Percentiles rank a stretch among this genome's conserved stretches.
Evolutionary conservation across 176 grass and related monocot genomes (phyloP).

Genomic region (Avena eriantha): DNA sequence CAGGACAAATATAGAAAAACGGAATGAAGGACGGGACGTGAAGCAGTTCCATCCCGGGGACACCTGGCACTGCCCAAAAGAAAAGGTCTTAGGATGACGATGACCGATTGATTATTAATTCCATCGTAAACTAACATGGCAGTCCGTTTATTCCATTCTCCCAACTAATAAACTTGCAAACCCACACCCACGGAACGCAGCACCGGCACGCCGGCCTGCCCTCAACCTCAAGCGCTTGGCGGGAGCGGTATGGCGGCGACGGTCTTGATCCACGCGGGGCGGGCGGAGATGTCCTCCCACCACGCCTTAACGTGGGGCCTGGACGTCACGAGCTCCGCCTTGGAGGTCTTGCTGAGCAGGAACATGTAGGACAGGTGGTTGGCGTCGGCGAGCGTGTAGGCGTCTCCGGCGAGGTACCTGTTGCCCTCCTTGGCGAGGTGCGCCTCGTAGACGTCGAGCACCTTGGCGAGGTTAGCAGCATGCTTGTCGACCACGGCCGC

Average conservation of each 20-base stretch:
- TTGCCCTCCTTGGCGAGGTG: slow-evolving; percentile 44
- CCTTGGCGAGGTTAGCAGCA: slow-evolving; percentile 41
- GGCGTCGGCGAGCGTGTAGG: slow-evolving; percentile 76
- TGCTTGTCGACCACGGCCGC: slow-evolving; percentile 53
- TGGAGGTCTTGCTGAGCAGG: slow-evolving; percentile 47
- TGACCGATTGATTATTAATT: too few species aligned
- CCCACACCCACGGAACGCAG: too few species aligned
- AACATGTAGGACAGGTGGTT: slow-evolving; percentile 64
- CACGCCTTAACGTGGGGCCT: slow-evolving; percentile 75
- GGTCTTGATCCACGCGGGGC: slow-evolving; percentile 72
- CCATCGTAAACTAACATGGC: too few species aligned
- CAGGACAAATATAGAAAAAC: too few species aligned
- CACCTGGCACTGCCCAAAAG: too few species aligned
- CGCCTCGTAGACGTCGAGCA: slow-evolving; percentile 84
- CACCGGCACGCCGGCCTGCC: background rate
- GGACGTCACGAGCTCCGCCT: slow-evolving; percentile 58
- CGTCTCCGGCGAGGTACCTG: slow-evolving; percentile 78
- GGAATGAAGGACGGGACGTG: too few species aligned
- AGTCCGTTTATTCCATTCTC: too few species aligned
- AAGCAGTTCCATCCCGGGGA: too few species aligned
- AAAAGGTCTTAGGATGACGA: too few species aligned
- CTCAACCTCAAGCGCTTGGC: background rate
- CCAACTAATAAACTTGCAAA: too few species aligned
- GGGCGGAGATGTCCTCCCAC: slow-evolving; percentile 66
- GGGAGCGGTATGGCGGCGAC: slow-evolving; percentile 44